Base-by-base conservation (phyloP, 2,329 filamentous ascomycete genomes). In the Aureobasidium sp. region DNA sequence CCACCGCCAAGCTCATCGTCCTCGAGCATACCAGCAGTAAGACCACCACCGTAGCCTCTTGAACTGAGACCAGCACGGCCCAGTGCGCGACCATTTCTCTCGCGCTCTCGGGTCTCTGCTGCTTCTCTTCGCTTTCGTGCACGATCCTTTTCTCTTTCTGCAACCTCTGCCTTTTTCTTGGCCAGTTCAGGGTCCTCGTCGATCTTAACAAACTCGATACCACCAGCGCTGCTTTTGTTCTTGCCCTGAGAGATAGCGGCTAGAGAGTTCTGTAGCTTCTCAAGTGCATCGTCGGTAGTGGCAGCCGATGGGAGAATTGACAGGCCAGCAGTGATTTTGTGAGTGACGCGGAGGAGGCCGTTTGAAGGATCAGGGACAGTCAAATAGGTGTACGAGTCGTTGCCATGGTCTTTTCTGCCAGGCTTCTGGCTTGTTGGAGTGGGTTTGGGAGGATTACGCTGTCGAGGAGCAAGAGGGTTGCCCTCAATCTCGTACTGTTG, bases 311-410 rank as follows among this genome's bases (percentile, higher is more conserved):
- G 85, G 41, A 83, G 81, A 34, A 93, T 81, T 6, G 81, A 85
- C 69, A 89, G 86, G 64, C 88, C 85, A 65, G 90, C 87, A 10
- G 87, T 87, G 70, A 93, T 80, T 71, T 92, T 90, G 63, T 89
- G 88, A 17, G 90, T 86, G 9, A 89, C 83, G 70, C 90, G 82
- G 64, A 92, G 79, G 27, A 89, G 77, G 64, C 86, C 85, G 48
- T 85, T 87, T 32, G 82, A 80, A 63, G 89, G 78, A 67, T 89
- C 85, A 0, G 89, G 88, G 1, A 87, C 86, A 2, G 87, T 87
- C 8, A 90, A 84, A 69, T 92, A 93, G 68, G 87, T 89, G 73
- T 90, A 88, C 7, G 86, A 84, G 68, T 93, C 89, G 64, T 87
- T 82, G 32, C 84, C 79, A 68, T 87, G 83, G 64, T 85, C 79